These are phyloP conservation scores for Austroboletus festivus DNA, from an alignment of 768 basidiomycete genomes.

Conservation along the genomic window DNA sequence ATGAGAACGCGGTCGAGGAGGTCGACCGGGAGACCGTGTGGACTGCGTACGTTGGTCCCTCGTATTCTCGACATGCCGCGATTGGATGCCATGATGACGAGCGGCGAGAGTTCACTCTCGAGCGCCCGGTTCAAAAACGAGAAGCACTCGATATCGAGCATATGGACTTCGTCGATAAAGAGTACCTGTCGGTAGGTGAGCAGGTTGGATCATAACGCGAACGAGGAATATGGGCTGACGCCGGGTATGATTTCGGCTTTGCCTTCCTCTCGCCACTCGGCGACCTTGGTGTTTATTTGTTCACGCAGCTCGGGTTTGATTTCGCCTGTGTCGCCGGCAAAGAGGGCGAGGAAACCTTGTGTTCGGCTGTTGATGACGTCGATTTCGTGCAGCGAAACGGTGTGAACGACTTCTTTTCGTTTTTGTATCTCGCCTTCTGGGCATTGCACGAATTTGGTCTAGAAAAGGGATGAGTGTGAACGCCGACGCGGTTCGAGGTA, in stretches of 20 bases:
- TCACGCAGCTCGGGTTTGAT: slow-evolving; percentile 93
- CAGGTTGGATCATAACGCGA: no score
- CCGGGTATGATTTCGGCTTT: slow-evolving; percentile 98
- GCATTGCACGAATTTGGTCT: slow-evolving; percentile 97
- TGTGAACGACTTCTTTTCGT: slow-evolving; percentile 91
- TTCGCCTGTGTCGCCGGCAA: slow-evolving; percentile 97
- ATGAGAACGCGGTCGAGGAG: slow-evolving; percentile 93
- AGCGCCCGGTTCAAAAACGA: slow-evolving; percentile 95
- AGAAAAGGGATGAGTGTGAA: slow-evolving; percentile 95
- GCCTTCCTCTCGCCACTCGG: slow-evolving; percentile 97
- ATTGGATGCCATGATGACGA: slow-evolving; percentile 96
- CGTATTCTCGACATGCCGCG: slow-evolving; percentile 89
- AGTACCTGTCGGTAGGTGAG: slow-evolving; percentile 17
- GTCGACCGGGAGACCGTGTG: slow-evolving; percentile 94
- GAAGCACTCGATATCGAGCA: slow-evolving; percentile 99
- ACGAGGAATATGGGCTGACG: slow-evolving; percentile 97
- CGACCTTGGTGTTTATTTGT: slow-evolving; percentile 97
- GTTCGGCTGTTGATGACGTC: slow-evolving; percentile 97
- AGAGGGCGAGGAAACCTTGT: no score
- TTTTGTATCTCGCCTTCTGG: slow-evolving; percentile 98
- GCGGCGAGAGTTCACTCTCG: slow-evolving; percentile 95
- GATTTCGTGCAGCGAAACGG: slow-evolving; percentile 90
- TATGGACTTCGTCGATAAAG: slow-evolving; percentile 75
- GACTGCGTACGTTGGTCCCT: slow-evolving; percentile 89
- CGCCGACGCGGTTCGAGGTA: slow-evolving; percentile 85